Conservation (phyloP, 1,284 basidiomycete genomes). For the Marasmius sp. region DNA sequence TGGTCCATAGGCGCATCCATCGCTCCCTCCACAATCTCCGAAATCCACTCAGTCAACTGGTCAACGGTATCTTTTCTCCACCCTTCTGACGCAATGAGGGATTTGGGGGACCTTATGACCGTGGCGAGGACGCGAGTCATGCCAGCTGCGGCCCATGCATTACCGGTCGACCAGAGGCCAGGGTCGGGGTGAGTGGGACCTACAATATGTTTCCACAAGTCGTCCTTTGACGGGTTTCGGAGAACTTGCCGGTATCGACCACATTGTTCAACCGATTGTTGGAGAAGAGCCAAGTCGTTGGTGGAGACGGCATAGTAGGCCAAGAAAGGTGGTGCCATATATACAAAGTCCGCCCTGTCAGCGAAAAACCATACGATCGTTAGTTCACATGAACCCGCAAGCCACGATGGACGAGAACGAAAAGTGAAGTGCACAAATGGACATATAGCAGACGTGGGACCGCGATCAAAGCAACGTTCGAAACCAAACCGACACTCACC, state of each 20-base stretch:
- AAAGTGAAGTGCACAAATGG: too few relatives aligned
- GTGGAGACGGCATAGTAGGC: conserved; percentile 53
- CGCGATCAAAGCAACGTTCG: background rate
- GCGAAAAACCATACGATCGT: too few relatives aligned
- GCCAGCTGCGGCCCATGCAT: conserved; percentile 41
- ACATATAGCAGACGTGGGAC: too few relatives aligned
- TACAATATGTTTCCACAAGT: conserved; percentile 47
- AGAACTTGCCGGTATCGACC: conserved; percentile 43
- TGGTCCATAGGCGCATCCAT: conserved; percentile 25
- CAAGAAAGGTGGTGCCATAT: conserved; percentile 64
- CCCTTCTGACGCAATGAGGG: background rate
- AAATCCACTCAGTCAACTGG: conserved; percentile 27
- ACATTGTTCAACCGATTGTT: conserved; percentile 47
- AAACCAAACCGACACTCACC: conserved; percentile 28
- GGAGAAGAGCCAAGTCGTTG: conserved; percentile 39
- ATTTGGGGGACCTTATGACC: conserved; percentile 22
- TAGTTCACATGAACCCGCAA: too few relatives aligned
- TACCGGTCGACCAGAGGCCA: conserved; percentile 55
- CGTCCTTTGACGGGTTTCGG: conserved; percentile 24
- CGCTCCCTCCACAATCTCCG: conserved; percentile 32
- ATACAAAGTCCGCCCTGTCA: conserved; percentile 57
- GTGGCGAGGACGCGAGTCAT: conserved; percentile 48
- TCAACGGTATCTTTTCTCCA: conserved; percentile 20
- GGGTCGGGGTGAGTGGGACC: conserved; percentile 6
- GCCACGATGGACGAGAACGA: too few relatives aligned